phyloP scores from a whole-genome alignment of 2,329 filamentous ascomycete species.

The Cladophialophora psammophila region DNA sequence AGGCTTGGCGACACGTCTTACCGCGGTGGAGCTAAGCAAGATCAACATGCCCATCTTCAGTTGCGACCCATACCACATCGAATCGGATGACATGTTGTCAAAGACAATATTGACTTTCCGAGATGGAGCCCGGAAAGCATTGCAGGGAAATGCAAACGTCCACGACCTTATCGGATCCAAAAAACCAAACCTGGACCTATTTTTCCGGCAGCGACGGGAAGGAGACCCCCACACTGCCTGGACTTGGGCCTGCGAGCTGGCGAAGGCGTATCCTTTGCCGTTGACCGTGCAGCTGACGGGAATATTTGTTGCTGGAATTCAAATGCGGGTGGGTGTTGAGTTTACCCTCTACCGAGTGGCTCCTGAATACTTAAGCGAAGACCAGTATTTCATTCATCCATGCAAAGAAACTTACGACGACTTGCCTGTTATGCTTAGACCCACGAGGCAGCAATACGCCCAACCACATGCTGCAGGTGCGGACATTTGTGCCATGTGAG shows the following conservation, averaged over 20 bases:
- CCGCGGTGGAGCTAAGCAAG: not conserved
- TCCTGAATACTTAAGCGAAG: not conserved
- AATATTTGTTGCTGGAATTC: not conserved
- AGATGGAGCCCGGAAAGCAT: conserved; percentile 4
- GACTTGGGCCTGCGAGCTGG: conserved; percentile 6
- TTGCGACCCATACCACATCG: not conserved
- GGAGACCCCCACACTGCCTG: not conserved
- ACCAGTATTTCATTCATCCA: conserved; percentile 2
- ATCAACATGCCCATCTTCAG: conserved; percentile 5
- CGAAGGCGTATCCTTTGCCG: conserved; percentile 5
- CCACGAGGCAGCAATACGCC: conserved; percentile 1
- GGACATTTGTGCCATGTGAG: conserved; percentile 5
- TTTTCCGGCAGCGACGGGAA: not conserved
- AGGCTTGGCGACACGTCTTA: not conserved
- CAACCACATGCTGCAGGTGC: not conserved
- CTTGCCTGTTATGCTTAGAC: conserved; percentile 5
- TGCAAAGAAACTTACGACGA: conserved; percentile 1
- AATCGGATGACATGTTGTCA: conserved; percentile 3
- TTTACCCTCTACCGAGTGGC: not conserved
- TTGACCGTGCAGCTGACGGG: not conserved
- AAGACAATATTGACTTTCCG: not conserved
- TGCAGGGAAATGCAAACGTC: not conserved
- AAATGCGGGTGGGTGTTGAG: conserved; percentile 1
- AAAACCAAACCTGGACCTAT: not conserved
- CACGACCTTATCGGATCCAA: not conserved